These are phyloP conservation scores for Hypoxylon crocopeplum DNA, from an alignment of 495 filamentous ascomycete genomes.

Conservation along the genomic window DNA sequence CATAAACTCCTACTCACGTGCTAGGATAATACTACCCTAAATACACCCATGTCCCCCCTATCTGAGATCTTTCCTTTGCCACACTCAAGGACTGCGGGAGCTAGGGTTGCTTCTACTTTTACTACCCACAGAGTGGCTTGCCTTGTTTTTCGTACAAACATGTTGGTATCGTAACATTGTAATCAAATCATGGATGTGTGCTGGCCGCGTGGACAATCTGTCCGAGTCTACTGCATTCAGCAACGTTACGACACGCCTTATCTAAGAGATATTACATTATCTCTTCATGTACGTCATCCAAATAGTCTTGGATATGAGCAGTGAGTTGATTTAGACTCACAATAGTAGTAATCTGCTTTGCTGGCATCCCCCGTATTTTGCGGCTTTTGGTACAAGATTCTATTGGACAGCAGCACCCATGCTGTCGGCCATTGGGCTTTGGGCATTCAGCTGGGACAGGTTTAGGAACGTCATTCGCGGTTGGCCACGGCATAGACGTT, in stretches of 20 bases:
- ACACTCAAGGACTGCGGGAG: background rate
- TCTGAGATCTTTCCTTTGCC: conserved; percentile 1
- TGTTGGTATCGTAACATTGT: conserved; percentile 3
- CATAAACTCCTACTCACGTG: conserved; percentile 3
- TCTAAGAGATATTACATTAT: conserved; percentile 3
- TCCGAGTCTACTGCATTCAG: conserved; percentile 1
- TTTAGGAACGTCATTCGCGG: conserved; percentile 20
- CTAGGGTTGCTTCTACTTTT: background rate
- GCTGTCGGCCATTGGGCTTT: conserved; percentile 22
- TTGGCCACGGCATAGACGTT: conserved; percentile 19
- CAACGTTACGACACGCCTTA: conserved; percentile 23
- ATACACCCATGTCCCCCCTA: background rate
- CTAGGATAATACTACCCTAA: conserved; percentile 5
- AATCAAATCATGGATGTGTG: background rate
- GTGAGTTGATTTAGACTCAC: conserved; percentile 21
- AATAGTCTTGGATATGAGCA: background rate
- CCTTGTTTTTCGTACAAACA: background rate
- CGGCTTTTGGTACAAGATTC: conserved; percentile 7
- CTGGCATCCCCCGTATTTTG: conserved; percentile 21
- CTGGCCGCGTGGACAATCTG: background rate
- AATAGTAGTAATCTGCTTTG: conserved; percentile 20
- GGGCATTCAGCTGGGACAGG: background rate
- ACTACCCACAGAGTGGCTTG: background rate
- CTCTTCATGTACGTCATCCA: conserved; percentile 20
- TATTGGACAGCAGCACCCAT: conserved; percentile 23